A percentile compares a stretch with the other conserved stretches of the same genome.
These are phyloP conservation scores for Hypoxylon intermedium DNA, from an alignment of 495 filamentous ascomycete genomes.

Conservation along the genomic window DNA sequence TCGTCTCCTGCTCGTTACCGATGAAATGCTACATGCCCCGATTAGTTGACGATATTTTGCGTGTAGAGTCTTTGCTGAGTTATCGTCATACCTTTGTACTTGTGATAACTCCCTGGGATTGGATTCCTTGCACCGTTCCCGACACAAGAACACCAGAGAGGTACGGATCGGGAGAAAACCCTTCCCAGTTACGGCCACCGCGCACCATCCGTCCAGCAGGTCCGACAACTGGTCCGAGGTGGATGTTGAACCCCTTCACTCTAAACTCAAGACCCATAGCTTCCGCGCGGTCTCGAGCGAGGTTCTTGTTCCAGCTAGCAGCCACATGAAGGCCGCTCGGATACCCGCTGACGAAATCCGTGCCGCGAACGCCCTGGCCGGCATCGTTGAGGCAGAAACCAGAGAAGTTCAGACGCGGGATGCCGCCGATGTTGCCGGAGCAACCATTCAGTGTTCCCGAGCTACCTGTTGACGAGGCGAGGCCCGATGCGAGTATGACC, in stretches of 20 bases:
- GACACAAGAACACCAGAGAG: slow-evolving; percentile 51
- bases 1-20: slow-evolving; percentile 68
- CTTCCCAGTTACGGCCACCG: slow-evolving; percentile 65
- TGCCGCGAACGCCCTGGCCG: slow-evolving; percentile 63
- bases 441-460: slow-evolving; percentile 52
- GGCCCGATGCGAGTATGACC: slow-evolving; percentile 56
- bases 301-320: slow-evolving; percentile 61
- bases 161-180: slow-evolving; percentile 57
- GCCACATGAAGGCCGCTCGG: slow-evolving; percentile 64
- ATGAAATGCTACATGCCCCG: slow-evolving; percentile 59
- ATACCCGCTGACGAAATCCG: slow-evolving; percentile 66
- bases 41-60: slow-evolving; percentile 24
- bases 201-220: slow-evolving; percentile 57
- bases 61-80: slow-evolving; percentile 43
- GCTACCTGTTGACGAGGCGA: slow-evolving; percentile 40
- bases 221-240: slow-evolving; percentile 70
- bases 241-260: slow-evolving; percentile 69
- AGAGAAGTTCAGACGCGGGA: slow-evolving; percentile 63
- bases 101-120: slow-evolving; percentile 60
- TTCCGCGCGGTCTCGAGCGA: slow-evolving; percentile 54
- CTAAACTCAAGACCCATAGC: slow-evolving; percentile 65
- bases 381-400: slow-evolving; percentile 70
- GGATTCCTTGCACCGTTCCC: slow-evolving; percentile 57
- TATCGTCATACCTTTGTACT: slow-evolving; percentile 54
- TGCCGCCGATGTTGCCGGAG: slow-evolving; percentile 55